Base-by-base conservation (phyloP, 2,329 filamentous ascomycete species). In the Emericellopsis atlantica region DNA sequence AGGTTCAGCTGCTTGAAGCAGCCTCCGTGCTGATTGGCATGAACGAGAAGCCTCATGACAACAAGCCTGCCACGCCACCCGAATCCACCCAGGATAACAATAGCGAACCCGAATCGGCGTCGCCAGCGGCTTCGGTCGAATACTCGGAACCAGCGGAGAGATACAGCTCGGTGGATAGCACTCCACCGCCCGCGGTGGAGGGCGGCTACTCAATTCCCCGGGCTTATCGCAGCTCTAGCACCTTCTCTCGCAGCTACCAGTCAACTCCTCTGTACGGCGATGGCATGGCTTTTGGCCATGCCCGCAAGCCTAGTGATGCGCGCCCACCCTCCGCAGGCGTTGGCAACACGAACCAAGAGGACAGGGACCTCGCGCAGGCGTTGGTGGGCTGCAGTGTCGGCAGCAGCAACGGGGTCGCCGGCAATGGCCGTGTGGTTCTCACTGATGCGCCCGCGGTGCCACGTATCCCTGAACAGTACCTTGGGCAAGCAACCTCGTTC, bases 1-100 rank as follows among this genome's bases (percentile, higher is more conserved):
- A 98, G 69, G 92, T 98, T 40, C 92, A 98, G 62, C 75, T 98
- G 45, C 76, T 98, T 45, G 92, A 98, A 65, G 92, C 92, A 33
- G 92, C 92, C 32, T 94, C 88, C n/a, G 92, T 96, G 40, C 71
- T 98, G 48, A 82, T 96, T 44, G 81, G 80, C 55, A 96, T 98
- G 89, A 95, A 79, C 56, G 64, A 58, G 49, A 59, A 58, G 41
- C 49, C 53, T 36, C 26, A 4, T 29, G 61, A 64, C 36, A 62
- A 67, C 45, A 71, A 65, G 46, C 71, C 69, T 37, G 67, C 72
- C 33, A 79, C 77, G 5, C 73, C 79, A 36, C 76, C 79, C 23
- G 76, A 80, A 43, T 80, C 76, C 32, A 68, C 80, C 43, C 78
- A 77, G 53, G 74, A 79, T 51, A 79, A 76, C 52, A 73, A 79